A percentile compares a stretch with the other conserved stretches of the same genome.
phyloP scores from a whole-genome alignment of 192 early-diverging fungal genomes.

The Endogone sp. region DNA sequence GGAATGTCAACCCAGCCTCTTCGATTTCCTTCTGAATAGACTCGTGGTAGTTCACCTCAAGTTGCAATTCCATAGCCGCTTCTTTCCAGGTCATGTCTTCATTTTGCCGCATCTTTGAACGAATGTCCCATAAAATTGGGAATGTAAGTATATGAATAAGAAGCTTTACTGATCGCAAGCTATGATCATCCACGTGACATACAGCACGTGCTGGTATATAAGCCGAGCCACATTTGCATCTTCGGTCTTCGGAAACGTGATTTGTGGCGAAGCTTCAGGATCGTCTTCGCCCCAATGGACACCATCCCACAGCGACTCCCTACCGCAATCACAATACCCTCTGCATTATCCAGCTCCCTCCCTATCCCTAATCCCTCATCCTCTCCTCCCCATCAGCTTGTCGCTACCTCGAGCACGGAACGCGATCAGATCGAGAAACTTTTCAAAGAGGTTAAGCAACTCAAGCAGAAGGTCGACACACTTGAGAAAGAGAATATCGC shows the following conservation, averaged over 20 bases:
- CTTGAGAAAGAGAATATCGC: constrained; percentile 73
- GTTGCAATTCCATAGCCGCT: constrained; percentile 19
- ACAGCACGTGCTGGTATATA: too few relatives aligned
- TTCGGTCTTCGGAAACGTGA: too few relatives aligned
- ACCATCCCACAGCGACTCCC: neutral
- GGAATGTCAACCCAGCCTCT: constrained; percentile 15
- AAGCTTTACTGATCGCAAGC: too few relatives aligned
- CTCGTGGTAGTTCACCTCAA: constrained; percentile 22
- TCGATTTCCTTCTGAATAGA: constrained; percentile 17
- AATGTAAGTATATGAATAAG: constrained; percentile 3
- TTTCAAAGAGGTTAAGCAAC: constrained; percentile 58
- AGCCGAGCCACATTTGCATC: too few relatives aligned
- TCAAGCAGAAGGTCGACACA: constrained; percentile 71
- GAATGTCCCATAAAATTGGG: constrained; percentile 21
- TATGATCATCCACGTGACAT: too few relatives aligned
- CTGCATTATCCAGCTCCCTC: neutral
- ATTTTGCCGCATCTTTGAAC: constrained; percentile 18
- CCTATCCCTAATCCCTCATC: neutral
- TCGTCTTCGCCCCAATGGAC: too few relatives aligned
- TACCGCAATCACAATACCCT: neutral
- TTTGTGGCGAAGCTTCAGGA: too few relatives aligned
- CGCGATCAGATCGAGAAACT: constrained; percentile 55
- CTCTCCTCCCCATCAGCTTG: neutral
- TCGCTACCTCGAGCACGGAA: constrained; percentile 14
- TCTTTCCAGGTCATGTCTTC: constrained; percentile 19